A percentile compares a stretch with the other conserved stretches of the same genome.
Conservation (phyloP, 2,329 filamentous ascomycete genomes). For the Colletotrichum tropicale region DNA sequence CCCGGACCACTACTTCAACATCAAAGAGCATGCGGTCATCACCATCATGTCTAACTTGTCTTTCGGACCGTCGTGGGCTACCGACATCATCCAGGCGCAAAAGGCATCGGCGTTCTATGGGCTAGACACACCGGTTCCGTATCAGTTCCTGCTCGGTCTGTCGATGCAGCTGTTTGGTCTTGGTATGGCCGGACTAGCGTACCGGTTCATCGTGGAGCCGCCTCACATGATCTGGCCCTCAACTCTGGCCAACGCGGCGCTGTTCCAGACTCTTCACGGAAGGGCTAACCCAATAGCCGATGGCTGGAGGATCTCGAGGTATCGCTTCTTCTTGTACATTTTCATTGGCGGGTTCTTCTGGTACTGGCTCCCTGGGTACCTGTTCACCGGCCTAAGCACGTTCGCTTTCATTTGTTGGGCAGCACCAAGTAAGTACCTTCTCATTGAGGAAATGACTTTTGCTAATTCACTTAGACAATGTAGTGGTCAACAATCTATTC, state of each 20-base stretch:
- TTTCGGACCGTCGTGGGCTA: constrained; percentile 44
- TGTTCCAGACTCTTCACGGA: constrained; percentile 46
- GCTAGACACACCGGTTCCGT: constrained; percentile 40
- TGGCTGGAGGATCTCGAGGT: constrained; percentile 37
- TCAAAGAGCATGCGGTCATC: constrained; percentile 58
- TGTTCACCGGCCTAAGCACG: constrained; percentile 45
- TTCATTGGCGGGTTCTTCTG: constrained; percentile 48
- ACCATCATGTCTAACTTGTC: constrained; percentile 58
- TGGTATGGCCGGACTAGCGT: constrained; percentile 45
- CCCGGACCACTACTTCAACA: constrained; percentile 51
- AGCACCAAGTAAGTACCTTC: constrained; percentile 27
- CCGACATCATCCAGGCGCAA: constrained; percentile 47
- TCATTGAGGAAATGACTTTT: not conserved
- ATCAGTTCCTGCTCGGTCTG: constrained; percentile 49
- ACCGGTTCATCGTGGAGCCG: constrained; percentile 49
- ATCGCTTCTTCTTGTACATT: constrained; percentile 39
- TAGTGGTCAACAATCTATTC: constrained; percentile 74
- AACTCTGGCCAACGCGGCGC: constrained; percentile 45
- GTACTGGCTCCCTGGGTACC: constrained; percentile 52
- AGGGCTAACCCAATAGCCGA: constrained; percentile 38
- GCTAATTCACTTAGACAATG: constrained; percentile 47
- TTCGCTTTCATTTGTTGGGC: constrained; percentile 56
- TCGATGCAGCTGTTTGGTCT: constrained; percentile 53
- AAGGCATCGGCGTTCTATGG: constrained; percentile 46
- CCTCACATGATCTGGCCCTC: constrained; percentile 52